A percentile compares a stretch with the other conserved stretches of the same genome.
Evolutionary conservation across 768 basidiomycete genomes (phyloP).

Genomic region (Leccinum incarnatum): DNA sequence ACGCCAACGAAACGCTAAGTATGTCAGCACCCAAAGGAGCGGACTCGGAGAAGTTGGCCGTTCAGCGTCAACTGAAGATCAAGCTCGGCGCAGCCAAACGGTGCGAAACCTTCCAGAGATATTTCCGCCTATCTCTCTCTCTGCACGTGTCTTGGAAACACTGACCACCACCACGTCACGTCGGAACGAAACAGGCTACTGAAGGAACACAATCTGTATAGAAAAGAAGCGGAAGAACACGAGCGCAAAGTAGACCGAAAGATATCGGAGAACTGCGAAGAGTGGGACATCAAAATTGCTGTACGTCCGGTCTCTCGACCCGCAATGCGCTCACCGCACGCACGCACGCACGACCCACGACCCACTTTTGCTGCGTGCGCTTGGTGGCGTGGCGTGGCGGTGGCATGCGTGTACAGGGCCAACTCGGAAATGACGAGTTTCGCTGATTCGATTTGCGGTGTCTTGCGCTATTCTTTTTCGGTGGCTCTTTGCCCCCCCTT

Average conservation of each 20-base stretch:
- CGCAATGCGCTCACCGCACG: background rate
- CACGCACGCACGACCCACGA: slow-evolving; percentile 1
- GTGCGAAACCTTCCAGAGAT: slow-evolving; percentile 37
- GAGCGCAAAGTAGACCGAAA: slow-evolving; percentile 60
- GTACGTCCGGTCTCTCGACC: slow-evolving; percentile 41
- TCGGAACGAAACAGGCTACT: slow-evolving; percentile 42
- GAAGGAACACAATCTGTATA: slow-evolving; percentile 69
- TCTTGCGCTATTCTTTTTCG: slow-evolving; percentile 8
- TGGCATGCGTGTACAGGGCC: slow-evolving; percentile 19
- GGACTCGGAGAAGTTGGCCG: slow-evolving; percentile 28
- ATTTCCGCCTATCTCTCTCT: slow-evolving; percentile 16
- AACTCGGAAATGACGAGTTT: slow-evolving; percentile 24
- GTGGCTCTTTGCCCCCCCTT: slow-evolving; percentile 10
- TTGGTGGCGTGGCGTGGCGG: slow-evolving; percentile 8
- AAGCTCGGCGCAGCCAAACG: slow-evolving; percentile 65
- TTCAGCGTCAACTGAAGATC: slow-evolving; percentile 73
- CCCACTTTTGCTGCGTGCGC: slow-evolving; percentile 15
- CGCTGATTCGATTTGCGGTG: slow-evolving; percentile 19
- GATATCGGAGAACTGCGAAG: slow-evolving; percentile 57
- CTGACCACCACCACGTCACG: slow-evolving; percentile 13
- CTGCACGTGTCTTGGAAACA: background rate
- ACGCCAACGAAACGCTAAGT: slow-evolving; percentile 1
- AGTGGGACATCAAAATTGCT: slow-evolving; percentile 75
- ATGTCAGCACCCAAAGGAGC: slow-evolving; percentile 17
- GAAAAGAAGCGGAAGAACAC: slow-evolving; percentile 59